Evolutionary conservation across 768 basidiomycete genomes (phyloP).

Genomic region (Lepiota subincarnata): DNA sequence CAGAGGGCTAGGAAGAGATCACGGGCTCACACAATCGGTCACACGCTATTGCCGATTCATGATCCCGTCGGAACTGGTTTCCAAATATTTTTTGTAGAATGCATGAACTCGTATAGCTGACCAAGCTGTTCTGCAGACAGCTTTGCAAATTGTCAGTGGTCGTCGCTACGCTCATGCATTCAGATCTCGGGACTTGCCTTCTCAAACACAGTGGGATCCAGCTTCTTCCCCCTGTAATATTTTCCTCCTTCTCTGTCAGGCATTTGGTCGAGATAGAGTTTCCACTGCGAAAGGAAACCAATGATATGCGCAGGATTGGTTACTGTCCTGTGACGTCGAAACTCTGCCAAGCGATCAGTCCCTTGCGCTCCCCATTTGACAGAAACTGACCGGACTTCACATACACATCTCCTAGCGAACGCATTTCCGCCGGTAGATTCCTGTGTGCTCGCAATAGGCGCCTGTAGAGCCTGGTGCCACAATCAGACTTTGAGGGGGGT

Average conservation of each 20-base stretch:
- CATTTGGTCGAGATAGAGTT: conserved; percentile 78
- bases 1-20: neutral
- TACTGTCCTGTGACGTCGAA: conserved; percentile 72
- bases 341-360: conserved; percentile 51
- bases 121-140: conserved; percentile 90
- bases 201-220: conserved; percentile 71
- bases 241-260: conserved; percentile 42
- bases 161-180: neutral
- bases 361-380: neutral
- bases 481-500: neutral
- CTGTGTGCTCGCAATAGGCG: conserved; percentile 78
- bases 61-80: conserved; percentile 42
- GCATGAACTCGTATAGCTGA: conserved; percentile 94
- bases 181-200: conserved; percentile 45
- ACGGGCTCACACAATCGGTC: conserved; percentile 11
- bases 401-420: conserved; percentile 81
- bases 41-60: neutral
- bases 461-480: conserved; percentile 63
- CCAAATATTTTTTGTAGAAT: conserved; percentile 85
- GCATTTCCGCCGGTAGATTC: conserved; percentile 69
- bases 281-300: conserved; percentile 96
- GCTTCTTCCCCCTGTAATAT: conserved; percentile 56
- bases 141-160: conserved; percentile 30
- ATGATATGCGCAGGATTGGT: conserved; percentile 90
- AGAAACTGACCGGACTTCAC: conserved; percentile 62